Percentiles rank a stretch among this genome's conserved stretches.
phyloP scores from a whole-genome alignment of 441 rosid species.

The Gossypium laxum region DNA sequence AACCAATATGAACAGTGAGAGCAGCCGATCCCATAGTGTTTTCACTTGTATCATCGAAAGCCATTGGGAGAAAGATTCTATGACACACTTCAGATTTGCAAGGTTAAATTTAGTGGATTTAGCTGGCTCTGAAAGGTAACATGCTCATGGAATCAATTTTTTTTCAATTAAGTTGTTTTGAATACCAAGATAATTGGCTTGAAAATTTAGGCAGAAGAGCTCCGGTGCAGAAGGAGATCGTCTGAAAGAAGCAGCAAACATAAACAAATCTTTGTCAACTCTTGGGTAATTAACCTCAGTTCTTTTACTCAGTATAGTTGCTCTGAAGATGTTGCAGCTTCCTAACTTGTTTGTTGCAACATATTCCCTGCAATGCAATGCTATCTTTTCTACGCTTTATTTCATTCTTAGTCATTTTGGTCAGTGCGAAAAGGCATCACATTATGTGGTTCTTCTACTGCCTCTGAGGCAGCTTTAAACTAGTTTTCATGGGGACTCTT shows the following conservation, averaged over 20 bases:
- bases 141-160: background rate
- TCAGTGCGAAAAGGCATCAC: background rate
- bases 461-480: conserved; percentile 4
- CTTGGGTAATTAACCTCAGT: conserved; percentile 53
- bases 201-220: conserved; percentile 70
- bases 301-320: conserved; percentile 2
- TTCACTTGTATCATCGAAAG: conserved; percentile 88
- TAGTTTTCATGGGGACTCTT: background rate
- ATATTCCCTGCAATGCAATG: conserved; percentile 7
- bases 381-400: conserved; percentile 8
- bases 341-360: background rate
- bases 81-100: conserved; percentile 75
- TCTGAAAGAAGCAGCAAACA: conserved; percentile 90
- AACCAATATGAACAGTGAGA: conserved; percentile 86
- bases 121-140: conserved; percentile 96
- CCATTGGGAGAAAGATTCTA: conserved; percentile 78
- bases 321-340: background rate
- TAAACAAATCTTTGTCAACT: conserved; percentile 87
- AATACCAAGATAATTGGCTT: conserved; percentile 15
- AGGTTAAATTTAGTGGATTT: conserved; percentile 89
- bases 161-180: background rate
- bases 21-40: conserved; percentile 95
- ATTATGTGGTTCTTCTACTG: conserved; percentile 3
- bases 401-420: background rate
- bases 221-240: conserved; percentile 97